Evolutionary conservation across 164 flowering plant genomes (phyloP).

Genomic region (Umbellularia californica): DNA sequence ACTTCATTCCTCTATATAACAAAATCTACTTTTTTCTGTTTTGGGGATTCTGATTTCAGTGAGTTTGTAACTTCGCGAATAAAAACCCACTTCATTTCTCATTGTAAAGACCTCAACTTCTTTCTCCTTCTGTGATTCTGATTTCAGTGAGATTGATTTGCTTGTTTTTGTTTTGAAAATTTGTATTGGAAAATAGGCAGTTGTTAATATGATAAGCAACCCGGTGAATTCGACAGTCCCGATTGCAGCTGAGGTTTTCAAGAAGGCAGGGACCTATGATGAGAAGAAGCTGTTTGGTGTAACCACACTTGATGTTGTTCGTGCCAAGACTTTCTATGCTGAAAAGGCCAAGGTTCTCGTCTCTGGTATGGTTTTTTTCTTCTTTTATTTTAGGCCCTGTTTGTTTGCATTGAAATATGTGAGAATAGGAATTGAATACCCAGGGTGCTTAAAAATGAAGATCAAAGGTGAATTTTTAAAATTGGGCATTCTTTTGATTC

Average conservation of each 20-base stretch:
- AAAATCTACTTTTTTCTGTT: too few species aligned
- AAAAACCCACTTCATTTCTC: neutral
- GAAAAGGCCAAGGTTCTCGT: slow-evolving; percentile 74
- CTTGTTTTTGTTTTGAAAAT: neutral
- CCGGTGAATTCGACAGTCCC: slow-evolving; percentile 99
- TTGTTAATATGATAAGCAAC: slow-evolving; percentile 92
- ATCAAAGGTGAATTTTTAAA: too few species aligned
- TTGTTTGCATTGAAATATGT: neutral
- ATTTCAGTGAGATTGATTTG: neutral
- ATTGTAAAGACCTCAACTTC: too few species aligned
- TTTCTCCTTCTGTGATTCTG: neutral
- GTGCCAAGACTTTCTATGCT: slow-evolving; percentile 96
- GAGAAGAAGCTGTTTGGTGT: slow-evolving; percentile 90
- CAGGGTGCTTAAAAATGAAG: too few species aligned
- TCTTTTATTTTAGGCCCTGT: neutral
- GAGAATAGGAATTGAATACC: too few species aligned
- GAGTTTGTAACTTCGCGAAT: too few species aligned
- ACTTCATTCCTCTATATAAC: too few species aligned
- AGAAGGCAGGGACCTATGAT: slow-evolving; percentile 80
- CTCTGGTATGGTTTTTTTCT: slow-evolving; percentile 13
- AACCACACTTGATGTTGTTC: slow-evolving; percentile 88
- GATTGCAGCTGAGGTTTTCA: slow-evolving; percentile 92
- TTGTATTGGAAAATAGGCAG: slow-evolving; percentile 44
- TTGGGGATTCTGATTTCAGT: too few species aligned
- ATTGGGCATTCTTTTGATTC: too few species aligned